Conservation (phyloP, 768 basidiomycete species). For the Trametes punicea region DNA sequence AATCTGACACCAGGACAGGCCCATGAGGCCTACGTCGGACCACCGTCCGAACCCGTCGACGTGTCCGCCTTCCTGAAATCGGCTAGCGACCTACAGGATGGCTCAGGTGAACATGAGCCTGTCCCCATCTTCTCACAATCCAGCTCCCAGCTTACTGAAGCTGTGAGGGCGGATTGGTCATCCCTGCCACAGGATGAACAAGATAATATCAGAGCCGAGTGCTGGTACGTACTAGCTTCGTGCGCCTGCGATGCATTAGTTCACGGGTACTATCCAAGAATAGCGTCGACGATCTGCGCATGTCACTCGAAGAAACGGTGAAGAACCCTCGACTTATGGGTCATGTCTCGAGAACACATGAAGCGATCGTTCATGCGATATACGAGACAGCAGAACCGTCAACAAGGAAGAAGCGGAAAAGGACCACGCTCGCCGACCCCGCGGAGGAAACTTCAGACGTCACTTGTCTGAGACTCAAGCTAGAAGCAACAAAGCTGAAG, state of each 20-base stretch:
- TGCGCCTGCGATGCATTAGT: neutral
- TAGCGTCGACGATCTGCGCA: conserved; percentile 53
- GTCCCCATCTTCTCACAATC: conserved; percentile 7
- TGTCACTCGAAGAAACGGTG: conserved; percentile 45
- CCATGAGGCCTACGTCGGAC: conserved; percentile 28
- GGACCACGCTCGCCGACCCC: conserved; percentile 34
- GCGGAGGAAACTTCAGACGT: conserved; percentile 46
- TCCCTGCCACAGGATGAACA: conserved; percentile 15
- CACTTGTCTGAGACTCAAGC: conserved; percentile 41
- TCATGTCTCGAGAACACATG: conserved; percentile 52
- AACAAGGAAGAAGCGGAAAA: conserved; percentile 37
- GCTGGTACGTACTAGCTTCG: conserved; percentile 30
- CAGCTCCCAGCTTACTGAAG: neutral
- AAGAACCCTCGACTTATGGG: conserved; percentile 54
- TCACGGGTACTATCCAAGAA: conserved; percentile 3
- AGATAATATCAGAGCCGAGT: conserved; percentile 30
- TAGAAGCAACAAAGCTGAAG: conserved; percentile 51
- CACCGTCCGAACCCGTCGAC: conserved; percentile 30
- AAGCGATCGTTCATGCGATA: conserved; percentile 39
- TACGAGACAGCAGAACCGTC: conserved; percentile 34
- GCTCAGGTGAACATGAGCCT: neutral
- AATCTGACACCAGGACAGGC: conserved; percentile 23
- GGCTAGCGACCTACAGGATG: conserved; percentile 10
- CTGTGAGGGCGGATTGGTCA: conserved; percentile 8
- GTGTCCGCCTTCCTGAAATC: conserved; percentile 28